phyloP scores from a whole-genome alignment of 2,329 filamentous ascomycete species.

The Paracorniculantispora psalliotae region DNA sequence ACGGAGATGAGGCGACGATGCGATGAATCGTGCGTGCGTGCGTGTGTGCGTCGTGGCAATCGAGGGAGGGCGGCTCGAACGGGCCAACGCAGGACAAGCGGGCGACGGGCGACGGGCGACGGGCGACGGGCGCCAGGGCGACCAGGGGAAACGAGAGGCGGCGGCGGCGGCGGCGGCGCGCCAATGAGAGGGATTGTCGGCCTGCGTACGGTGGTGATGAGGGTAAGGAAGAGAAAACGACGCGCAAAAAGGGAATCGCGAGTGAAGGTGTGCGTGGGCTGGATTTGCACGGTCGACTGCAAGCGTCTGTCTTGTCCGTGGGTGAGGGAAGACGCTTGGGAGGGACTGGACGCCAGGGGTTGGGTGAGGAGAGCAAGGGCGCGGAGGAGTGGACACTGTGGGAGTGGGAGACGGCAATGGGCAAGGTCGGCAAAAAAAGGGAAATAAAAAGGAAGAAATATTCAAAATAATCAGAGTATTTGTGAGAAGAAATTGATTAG shows the following conservation, averaged over 20 bases:
- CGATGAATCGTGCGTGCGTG: neutral
- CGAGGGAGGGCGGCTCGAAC: neutral
- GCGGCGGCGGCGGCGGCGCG: neutral
- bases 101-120: neutral
- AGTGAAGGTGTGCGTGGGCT: neutral
- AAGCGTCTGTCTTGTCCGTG: conserved; percentile 5
- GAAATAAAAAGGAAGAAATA: no score
- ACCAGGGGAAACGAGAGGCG: no score
- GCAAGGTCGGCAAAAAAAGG: no score
- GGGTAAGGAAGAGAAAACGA: no score
- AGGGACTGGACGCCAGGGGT: conserved; percentile 6
- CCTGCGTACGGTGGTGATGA: no score
- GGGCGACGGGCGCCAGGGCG: no score
- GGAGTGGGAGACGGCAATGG: no score
- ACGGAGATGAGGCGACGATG: neutral
- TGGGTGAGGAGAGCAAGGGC: conserved; percentile 1
- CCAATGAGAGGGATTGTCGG: neutral
- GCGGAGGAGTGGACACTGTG: neutral
- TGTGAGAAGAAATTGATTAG: no score
- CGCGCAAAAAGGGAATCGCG: neutral
- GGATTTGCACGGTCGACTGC: conserved; percentile 3
- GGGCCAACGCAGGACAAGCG: neutral
- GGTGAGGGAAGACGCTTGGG: neutral
- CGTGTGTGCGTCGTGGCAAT: neutral
- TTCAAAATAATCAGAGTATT: no score